Conservation (phyloP, 306 rosid genomes). For the Comarum palustre region DNA sequence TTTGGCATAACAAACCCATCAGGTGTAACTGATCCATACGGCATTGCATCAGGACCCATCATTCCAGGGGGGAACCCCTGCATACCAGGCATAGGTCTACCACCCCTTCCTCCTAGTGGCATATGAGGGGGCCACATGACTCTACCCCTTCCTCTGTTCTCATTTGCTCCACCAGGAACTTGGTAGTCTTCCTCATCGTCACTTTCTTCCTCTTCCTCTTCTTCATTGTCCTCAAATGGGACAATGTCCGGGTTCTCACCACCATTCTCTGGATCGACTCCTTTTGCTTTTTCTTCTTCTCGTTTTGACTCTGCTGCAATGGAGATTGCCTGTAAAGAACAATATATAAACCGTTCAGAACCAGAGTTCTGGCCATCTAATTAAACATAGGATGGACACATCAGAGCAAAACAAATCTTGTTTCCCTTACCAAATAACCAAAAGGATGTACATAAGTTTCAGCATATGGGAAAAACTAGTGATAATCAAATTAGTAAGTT, state of each 20-base stretch:
- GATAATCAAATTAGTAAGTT: background rate
- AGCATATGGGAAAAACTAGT: background rate
- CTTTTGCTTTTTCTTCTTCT: constrained; percentile 98
- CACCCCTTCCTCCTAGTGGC: constrained; percentile 81
- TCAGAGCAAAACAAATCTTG: constrained; percentile 1
- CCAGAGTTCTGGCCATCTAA: constrained; percentile 13
- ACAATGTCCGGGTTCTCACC: constrained; percentile 94
- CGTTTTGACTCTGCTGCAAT: constrained; percentile 91
- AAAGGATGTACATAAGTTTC: background rate
- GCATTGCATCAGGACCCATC: constrained; percentile 86
- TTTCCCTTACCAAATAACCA: background rate
- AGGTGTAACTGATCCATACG: constrained; percentile 81
- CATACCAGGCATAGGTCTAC: constrained; percentile 90
- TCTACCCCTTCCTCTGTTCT: constrained; percentile 94
- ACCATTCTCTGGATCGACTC: constrained; percentile 84
- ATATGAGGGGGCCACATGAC: constrained; percentile 97
- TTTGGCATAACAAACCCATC: constrained; percentile 95
- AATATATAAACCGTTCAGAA: constrained; percentile 11
- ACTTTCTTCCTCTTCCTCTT: constrained; percentile 99
- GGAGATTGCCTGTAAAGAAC: constrained; percentile 64
- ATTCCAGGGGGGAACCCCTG: constrained; percentile 82
- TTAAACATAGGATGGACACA: background rate
- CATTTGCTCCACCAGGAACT: constrained; percentile 55
- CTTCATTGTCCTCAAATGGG: constrained; percentile 99
- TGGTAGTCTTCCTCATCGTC: constrained; percentile 96